Evolutionary conservation across 179 eudicot genomes (phyloP).

Genomic region (Beta corolliflora): DNA sequence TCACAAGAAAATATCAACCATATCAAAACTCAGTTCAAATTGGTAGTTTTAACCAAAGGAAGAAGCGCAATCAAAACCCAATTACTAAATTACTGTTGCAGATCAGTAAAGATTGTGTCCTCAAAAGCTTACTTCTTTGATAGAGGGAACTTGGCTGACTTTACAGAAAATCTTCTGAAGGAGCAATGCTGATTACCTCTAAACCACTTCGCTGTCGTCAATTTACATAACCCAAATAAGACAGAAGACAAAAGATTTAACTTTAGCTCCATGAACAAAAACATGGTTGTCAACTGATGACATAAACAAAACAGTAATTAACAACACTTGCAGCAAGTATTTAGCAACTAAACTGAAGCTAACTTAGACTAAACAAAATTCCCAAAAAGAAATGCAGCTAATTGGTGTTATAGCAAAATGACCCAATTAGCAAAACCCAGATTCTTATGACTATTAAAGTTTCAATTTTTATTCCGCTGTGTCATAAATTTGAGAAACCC

Average conservation of each 20-base stretch:
- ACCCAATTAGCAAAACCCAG: constrained; percentile 2
- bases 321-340: neutral
- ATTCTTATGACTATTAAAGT: neutral
- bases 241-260: neutral
- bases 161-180: constrained; percentile 60
- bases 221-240: neutral
- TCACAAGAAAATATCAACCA: neutral
- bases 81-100: neutral
- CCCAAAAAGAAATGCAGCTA: neutral
- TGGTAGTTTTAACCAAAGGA: neutral
- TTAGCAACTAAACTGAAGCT: neutral
- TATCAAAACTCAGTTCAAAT: neutral
- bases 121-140: constrained; percentile 63
- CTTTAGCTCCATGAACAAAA: constrained; percentile 14
- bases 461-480: neutral
- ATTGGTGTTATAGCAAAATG: neutral
- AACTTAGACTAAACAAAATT: neutral
- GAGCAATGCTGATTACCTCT: constrained; percentile 34
- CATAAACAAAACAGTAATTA: neutral
- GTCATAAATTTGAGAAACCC: constrained; percentile 14
- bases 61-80: neutral
- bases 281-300: neutral
- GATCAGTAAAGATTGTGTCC: neutral
- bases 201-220: constrained; percentile 47
- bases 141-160: constrained; percentile 47